phyloP scores from a whole-genome alignment of 495 filamentous ascomycete genomes.

The Penicillium salamii region DNA sequence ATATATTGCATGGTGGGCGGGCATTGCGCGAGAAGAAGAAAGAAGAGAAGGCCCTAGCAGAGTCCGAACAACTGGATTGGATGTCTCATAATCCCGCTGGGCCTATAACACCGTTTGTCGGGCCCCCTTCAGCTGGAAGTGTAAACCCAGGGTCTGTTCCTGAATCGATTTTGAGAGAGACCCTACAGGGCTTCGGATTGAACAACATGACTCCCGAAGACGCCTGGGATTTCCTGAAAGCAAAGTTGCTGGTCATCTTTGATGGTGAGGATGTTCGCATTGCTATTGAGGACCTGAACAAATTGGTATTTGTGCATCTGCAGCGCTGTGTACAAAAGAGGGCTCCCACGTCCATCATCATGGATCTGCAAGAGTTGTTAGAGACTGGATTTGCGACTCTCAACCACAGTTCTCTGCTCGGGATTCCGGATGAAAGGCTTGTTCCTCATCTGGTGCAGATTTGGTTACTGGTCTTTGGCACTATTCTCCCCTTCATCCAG shows the following conservation, averaged over 20 bases:
- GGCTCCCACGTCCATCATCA: conserved; percentile 64
- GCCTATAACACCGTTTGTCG: conserved; percentile 28
- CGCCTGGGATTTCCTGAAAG: conserved; percentile 93
- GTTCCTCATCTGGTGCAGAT: conserved; percentile 86
- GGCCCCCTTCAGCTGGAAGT: conserved; percentile 35
- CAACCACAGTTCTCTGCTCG: conserved; percentile 70
- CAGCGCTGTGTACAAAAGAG: conserved; percentile 72
- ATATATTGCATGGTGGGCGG: conserved; percentile 80
- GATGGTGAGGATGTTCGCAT: conserved; percentile 86
- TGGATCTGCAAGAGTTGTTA: conserved; percentile 77
- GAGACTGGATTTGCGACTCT: conserved; percentile 78
- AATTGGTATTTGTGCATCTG: conserved; percentile 76
- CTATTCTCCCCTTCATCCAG: conserved; percentile 89
- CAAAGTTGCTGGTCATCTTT: conserved; percentile 85
- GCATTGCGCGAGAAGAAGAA: conserved; percentile 87
- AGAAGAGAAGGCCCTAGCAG: conserved; percentile 65
- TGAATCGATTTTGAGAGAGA: conserved; percentile 44
- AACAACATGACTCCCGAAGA: conserved; percentile 85
- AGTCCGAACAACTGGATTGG: conserved; percentile 45
- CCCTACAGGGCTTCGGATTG: conserved; percentile 61
- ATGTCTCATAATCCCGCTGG: conserved; percentile 30
- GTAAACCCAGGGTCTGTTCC: conserved; percentile 13
- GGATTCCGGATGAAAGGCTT: conserved; percentile 75
- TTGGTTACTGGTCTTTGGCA: conserved; percentile 89
- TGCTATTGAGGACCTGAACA: conserved; percentile 93